phyloP scores from a whole-genome alignment of 495 filamentous ascomycete genomes.

The Trichocladium antarcticum region DNA sequence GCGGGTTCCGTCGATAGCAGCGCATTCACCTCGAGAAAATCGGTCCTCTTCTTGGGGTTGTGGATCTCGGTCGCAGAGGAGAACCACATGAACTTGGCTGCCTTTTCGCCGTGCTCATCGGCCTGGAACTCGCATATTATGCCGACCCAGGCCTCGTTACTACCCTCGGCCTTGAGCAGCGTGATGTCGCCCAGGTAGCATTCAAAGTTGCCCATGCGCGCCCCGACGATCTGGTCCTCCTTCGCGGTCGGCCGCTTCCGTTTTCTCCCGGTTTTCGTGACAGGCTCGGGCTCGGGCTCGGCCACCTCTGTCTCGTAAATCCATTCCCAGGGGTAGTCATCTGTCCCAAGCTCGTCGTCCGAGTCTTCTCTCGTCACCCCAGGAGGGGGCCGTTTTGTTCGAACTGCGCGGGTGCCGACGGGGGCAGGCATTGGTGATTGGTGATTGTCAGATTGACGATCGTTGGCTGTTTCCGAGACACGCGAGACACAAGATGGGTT shows the following conservation, averaged over 20 bases:
- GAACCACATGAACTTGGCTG: constrained; percentile 80
- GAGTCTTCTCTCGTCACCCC: constrained; percentile 72
- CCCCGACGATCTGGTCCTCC: constrained; percentile 54
- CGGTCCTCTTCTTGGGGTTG: constrained; percentile 69
- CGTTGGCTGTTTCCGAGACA: no score
- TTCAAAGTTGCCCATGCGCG: constrained; percentile 74
- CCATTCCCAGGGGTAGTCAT: constrained; percentile 90
- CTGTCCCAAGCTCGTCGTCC: constrained; percentile 79
- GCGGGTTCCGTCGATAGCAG: not conserved
- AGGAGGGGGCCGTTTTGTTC: constrained; percentile 3
- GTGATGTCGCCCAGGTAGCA: constrained; percentile 73
- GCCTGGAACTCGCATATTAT: constrained; percentile 71
- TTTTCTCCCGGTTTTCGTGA: constrained; percentile 24
- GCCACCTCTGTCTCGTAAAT: constrained; percentile 45
- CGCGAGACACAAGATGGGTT: no score
- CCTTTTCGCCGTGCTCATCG: constrained; percentile 53
- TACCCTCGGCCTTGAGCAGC: constrained; percentile 68
- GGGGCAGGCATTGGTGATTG: constrained; percentile 10
- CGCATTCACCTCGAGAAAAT: constrained; percentile 53
- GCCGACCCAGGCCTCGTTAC: constrained; percentile 79
- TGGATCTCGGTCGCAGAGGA: constrained; percentile 80
- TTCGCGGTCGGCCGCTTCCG: constrained; percentile 26
- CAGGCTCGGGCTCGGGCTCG: constrained; percentile 15
- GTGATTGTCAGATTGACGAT: not conserved
- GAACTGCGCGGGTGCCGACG: not conserved